Conservation (phyloP, 139 green algal species). For the Chlamydomonas schloesseri region DNA sequence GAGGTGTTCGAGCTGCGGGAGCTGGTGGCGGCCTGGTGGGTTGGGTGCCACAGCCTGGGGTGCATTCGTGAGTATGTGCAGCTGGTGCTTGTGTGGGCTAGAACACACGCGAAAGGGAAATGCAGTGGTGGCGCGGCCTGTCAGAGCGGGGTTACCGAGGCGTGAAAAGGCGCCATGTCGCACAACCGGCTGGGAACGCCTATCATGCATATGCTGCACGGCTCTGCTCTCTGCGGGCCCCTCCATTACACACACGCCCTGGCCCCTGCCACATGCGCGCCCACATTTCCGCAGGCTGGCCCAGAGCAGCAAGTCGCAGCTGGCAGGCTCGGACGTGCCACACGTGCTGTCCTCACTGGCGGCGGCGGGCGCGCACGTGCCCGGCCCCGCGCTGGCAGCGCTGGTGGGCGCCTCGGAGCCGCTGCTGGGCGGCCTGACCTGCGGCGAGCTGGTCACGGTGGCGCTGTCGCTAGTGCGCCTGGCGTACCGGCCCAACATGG, state of each 20-base stretch:
- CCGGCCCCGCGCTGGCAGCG: not conserved
- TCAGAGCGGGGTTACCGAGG: no score
- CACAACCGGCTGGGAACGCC: no score
- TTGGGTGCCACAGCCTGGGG: not conserved
- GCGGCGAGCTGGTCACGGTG: constrained; percentile 30
- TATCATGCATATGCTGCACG: no score
- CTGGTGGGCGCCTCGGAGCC: constrained; percentile 6
- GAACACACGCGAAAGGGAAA: no score
- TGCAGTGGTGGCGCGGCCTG: no score
- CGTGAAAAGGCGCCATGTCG: no score
- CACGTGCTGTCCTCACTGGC: constrained; percentile 32
- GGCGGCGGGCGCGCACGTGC: constrained; percentile 9
- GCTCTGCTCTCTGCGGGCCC: no score
- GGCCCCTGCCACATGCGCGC: no score
- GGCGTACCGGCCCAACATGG: constrained; percentile 29
- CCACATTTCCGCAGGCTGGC: constrained; percentile 30
- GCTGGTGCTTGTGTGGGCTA: no score
- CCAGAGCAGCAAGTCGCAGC: no score
- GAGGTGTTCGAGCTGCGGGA: not conserved
- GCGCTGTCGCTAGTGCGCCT: constrained; percentile 21
- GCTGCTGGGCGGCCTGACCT: constrained; percentile 9
- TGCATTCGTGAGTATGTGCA: not conserved
- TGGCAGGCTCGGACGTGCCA: constrained; percentile 9
- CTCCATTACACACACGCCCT: no score
- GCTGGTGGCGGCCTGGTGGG: constrained; percentile 2